A percentile compares a stretch with the other conserved stretches of the same genome.
Conservation (phyloP, 345 rosid genomes). For the Ailanthus altissimus region DNA sequence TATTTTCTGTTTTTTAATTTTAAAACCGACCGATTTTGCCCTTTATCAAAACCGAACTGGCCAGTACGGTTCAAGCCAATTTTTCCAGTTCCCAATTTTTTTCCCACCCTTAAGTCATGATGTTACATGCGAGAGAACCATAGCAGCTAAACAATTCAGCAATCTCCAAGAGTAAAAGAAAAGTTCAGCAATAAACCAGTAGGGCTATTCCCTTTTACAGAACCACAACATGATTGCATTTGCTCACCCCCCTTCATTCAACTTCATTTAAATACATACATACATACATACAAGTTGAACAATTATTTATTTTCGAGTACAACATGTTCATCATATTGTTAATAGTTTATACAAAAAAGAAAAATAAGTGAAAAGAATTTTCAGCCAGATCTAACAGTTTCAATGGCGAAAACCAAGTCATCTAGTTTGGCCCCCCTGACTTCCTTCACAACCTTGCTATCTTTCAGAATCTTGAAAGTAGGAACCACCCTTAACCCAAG, state of each 20-base stretch:
- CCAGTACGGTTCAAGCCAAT: too few relatives aligned
- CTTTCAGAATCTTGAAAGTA: conserved; percentile 84
- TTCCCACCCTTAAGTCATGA: too few relatives aligned
- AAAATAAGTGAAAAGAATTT: conserved; percentile 13
- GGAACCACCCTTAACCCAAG: conserved; percentile 87
- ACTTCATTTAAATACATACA: background rate
- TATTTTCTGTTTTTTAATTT: too few relatives aligned
- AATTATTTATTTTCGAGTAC: conserved; percentile 18
- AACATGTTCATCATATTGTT: background rate
- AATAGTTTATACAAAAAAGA: conserved; percentile 25
- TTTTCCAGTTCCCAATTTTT: too few relatives aligned
- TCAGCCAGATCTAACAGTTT: conserved; percentile 65
- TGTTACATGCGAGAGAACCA: too few relatives aligned
- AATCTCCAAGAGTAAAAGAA: background rate
- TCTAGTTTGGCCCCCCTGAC: conserved; percentile 83
- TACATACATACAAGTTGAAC: conserved; percentile 3
- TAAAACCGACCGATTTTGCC: too few relatives aligned
- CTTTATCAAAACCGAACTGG: too few relatives aligned
- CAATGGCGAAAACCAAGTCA: conserved; percentile 72
- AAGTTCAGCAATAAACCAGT: too few relatives aligned
- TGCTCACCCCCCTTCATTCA: background rate
- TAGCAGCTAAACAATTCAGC: too few relatives aligned
- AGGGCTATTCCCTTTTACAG: background rate
- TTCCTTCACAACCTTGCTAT: conserved; percentile 66
- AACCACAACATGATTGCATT: background rate